Conservation (phyloP, 305 asterid genomes). For the Andrographis paniculata region DNA sequence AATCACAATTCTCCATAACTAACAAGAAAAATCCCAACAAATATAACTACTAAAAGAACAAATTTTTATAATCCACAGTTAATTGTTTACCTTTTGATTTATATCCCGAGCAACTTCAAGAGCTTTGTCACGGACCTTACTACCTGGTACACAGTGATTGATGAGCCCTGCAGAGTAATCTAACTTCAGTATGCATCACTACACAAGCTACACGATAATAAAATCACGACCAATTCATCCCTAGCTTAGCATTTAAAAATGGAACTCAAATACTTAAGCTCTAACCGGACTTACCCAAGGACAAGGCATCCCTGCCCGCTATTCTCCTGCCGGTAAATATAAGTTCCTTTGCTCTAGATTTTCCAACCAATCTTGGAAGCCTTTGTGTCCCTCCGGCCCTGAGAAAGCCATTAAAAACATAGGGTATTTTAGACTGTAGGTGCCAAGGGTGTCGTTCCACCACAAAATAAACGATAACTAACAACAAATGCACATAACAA, state of each 20-base stretch:
- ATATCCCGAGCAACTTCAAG: slow-evolving; percentile 72
- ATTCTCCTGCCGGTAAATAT: slow-evolving; percentile 74
- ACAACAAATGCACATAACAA: no score
- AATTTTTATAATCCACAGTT: no score
- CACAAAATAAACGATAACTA: no score
- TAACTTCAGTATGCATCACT: slow-evolving; percentile 13
- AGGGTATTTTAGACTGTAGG: no score
- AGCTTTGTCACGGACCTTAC: slow-evolving; percentile 71
- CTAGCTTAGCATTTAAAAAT: slow-evolving; percentile 10
- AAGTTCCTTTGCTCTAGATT: slow-evolving; percentile 78
- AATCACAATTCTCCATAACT: no score
- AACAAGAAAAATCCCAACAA: no score
- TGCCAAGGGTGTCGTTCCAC: no score
- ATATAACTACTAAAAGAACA: no score
- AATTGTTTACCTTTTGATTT: slow-evolving; percentile 52
- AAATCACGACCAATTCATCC: slow-evolving; percentile 9
- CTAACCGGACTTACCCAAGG: slow-evolving; percentile 43
- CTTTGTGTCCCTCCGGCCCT: slow-evolving; percentile 94
- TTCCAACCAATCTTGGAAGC: slow-evolving; percentile 91
- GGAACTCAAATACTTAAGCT: slow-evolving; percentile 8
- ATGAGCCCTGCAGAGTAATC: slow-evolving; percentile 59
- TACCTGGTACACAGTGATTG: slow-evolving; percentile 73
- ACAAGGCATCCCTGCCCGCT: slow-evolving; percentile 51
- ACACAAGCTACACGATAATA: slow-evolving; percentile 4
- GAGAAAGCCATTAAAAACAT: slow-evolving; percentile 23